A percentile compares a stretch with the other conserved stretches of the same genome.
These are phyloP conservation scores for Alternaria longipes DNA, from an alignment of 2,329 filamentous ascomycete species.

Conservation along the genomic window DNA sequence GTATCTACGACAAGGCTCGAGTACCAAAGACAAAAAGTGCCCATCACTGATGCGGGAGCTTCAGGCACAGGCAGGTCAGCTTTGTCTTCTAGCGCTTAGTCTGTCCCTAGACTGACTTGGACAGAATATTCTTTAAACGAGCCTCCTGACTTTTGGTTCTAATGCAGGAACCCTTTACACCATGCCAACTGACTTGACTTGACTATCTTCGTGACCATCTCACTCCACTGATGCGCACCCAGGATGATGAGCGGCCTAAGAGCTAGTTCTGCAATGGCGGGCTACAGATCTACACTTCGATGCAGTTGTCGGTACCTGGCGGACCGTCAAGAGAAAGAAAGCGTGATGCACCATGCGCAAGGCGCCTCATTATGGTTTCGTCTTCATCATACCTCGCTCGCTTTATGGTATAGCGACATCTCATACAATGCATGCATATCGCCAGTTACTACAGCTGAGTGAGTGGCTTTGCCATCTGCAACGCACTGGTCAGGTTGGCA, in stretches of 20 bases:
- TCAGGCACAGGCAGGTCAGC: neutral
- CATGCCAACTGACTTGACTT: neutral
- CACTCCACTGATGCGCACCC: conserved; percentile 3
- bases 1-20: neutral
- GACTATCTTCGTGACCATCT: neutral
- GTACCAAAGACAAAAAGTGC: neutral
- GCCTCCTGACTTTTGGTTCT: conserved; percentile 2
- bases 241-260: neutral
- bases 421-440: neutral
- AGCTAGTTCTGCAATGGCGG: neutral
- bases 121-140: neutral
- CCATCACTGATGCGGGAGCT: neutral
- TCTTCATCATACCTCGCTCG: neutral
- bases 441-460: neutral
- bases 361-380: neutral
- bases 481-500: conserved; percentile 12
- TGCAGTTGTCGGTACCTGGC: neutral
- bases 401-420: neutral
- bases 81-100: neutral
- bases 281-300: neutral
- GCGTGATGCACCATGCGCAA: neutral
- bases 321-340: neutral
- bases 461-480: conserved; percentile 4
- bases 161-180: conserved; percentile 17
- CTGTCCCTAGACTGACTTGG: neutral